Evolutionary conservation across 768 basidiomycete species (phyloP).

Genomic region (Phanerochaete sordida): DNA sequence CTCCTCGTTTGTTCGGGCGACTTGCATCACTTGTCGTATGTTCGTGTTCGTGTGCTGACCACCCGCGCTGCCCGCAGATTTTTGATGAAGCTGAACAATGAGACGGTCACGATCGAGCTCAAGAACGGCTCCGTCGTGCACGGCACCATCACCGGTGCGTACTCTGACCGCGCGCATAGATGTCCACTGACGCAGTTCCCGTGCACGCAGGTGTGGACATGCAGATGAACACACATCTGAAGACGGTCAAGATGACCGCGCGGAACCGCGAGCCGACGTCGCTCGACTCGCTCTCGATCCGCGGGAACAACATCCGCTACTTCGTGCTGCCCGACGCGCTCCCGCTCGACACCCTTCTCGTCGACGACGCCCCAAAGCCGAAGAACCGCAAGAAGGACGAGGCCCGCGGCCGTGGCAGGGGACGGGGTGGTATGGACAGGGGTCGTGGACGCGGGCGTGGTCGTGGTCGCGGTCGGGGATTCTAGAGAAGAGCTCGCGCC

Average conservation of each 20-base stretch:
- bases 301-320: conserved; percentile 96
- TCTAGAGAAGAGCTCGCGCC: conserved; percentile 6
- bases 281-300: conserved; percentile 88
- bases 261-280: conserved; percentile 85
- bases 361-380: conserved; percentile 97
- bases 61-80: conserved; percentile 52
- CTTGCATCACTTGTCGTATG: not conserved
- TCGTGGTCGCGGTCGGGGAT: conserved; percentile 27
- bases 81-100: conserved; percentile 99
- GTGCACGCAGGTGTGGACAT: conserved; percentile 83
- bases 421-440: conserved; percentile 42
- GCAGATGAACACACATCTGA: conserved; percentile 99
- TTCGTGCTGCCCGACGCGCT: conserved; percentile 97
- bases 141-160: conserved; percentile 93
- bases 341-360: conserved; percentile 92
- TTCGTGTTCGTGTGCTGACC: conserved; percentile 14
- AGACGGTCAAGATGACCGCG: conserved; percentile 95
- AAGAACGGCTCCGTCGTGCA: conserved; percentile 96
- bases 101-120: conserved; percentile 96
- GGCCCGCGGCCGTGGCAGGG: conserved; percentile 59
- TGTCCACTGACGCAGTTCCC: conserved; percentile 2
- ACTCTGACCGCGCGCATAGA: not conserved
- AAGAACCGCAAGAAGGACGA: conserved; percentile 91
- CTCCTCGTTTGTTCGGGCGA: not conserved
- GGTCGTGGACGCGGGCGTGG: conserved; percentile 40